These are phyloP conservation scores for Fusarium austroafricanum DNA, from an alignment of 2,329 filamentous ascomycete species.

Conservation along the genomic window DNA sequence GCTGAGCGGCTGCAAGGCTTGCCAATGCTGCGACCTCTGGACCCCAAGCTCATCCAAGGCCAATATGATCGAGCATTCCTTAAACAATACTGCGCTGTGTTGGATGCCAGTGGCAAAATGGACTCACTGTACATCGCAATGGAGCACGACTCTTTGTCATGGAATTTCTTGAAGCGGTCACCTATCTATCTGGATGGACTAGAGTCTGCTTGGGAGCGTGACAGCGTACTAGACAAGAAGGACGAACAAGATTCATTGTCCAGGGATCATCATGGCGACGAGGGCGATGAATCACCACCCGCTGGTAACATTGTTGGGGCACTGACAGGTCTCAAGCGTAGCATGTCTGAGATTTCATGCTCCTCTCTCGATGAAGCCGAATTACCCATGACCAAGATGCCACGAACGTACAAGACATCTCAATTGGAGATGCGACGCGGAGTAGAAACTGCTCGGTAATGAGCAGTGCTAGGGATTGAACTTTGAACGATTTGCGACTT, in stretches of 20 bases:
- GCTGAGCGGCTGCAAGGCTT: slow-evolving; percentile 65
- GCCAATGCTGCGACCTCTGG: slow-evolving; percentile 69
- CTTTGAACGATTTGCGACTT: neutral
- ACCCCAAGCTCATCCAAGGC: slow-evolving; percentile 54
- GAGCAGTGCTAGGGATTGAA: slow-evolving; percentile 2
- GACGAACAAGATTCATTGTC: slow-evolving; percentile 46
- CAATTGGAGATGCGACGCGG: slow-evolving; percentile 54
- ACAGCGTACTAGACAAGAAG: slow-evolving; percentile 60
- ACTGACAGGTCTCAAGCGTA: slow-evolving; percentile 60
- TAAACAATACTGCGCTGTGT: slow-evolving; percentile 65
- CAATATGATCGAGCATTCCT: slow-evolving; percentile 65
- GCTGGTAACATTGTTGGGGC: slow-evolving; percentile 40
- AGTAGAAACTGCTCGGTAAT: slow-evolving; percentile 41
- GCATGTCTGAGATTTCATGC: slow-evolving; percentile 65
- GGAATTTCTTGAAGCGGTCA: slow-evolving; percentile 63
- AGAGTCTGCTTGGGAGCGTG: slow-evolving; percentile 66
- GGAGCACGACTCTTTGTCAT: slow-evolving; percentile 65
- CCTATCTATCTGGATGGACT: slow-evolving; percentile 63
- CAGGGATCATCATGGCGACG: slow-evolving; percentile 47
- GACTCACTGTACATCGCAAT: slow-evolving; percentile 71
- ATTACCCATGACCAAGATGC: slow-evolving; percentile 51
- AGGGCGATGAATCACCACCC: slow-evolving; percentile 38
- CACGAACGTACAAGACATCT: slow-evolving; percentile 55
- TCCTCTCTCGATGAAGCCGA: slow-evolving; percentile 50
- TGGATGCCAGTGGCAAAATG: slow-evolving; percentile 64